A percentile compares a stretch with the other conserved stretches of the same genome.
These are phyloP conservation scores for Ganoderma meredithae DNA, from an alignment of 1,284 basidiomycete species.

Conservation along the genomic window DNA sequence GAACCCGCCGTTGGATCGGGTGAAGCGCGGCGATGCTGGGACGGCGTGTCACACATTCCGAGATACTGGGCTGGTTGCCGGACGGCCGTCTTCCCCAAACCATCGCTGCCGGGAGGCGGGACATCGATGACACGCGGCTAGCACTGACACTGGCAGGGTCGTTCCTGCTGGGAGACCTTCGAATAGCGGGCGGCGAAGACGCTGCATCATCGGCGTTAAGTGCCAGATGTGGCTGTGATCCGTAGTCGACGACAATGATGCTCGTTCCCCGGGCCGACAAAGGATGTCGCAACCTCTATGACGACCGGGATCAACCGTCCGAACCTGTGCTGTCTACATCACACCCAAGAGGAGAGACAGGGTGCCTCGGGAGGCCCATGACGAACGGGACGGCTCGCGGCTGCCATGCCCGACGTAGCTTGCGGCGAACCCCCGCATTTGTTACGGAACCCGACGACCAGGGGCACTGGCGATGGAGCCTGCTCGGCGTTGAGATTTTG, in stretches of 20 bases:
- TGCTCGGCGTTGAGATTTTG: background rate
- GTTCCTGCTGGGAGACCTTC: background rate
- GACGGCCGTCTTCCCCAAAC: background rate
- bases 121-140: background rate
- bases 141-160: background rate
- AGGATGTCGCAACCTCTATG: constrained; percentile 29
- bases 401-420: constrained; percentile 8
- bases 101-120: background rate
- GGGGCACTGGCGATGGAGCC: background rate
- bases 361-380: constrained; percentile 10
- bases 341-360: constrained; percentile 3
- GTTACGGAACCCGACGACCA: background rate
- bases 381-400: constrained; percentile 9
- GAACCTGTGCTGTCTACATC: constrained; percentile 15
- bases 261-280: constrained; percentile 17
- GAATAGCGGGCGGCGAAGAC: background rate
- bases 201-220: constrained; percentile 10
- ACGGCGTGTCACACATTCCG: background rate
- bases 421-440: background rate
- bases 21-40: constrained; percentile 4
- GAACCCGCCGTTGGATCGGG: background rate
- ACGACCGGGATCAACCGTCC: constrained; percentile 26
- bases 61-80: background rate
- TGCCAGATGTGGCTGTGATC: constrained; percentile 24
- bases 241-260: constrained; percentile 27